Percentiles rank a stretch among this genome's conserved stretches.
Conservation (phyloP, 208 protist genomes). For the Leishmania aethiopica region DNA sequence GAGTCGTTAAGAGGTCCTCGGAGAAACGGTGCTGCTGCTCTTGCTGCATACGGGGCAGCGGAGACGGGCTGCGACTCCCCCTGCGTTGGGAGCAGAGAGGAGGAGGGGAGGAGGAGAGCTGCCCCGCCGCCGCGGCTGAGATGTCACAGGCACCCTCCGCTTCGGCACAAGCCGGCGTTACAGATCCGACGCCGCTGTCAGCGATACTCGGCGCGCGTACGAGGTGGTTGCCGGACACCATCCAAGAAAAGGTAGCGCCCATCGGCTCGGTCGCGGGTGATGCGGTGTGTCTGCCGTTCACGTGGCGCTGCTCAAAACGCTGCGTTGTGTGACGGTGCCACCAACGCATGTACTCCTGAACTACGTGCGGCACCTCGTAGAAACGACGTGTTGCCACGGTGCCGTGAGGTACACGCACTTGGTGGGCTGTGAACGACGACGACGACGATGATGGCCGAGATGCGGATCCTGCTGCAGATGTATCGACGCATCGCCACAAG, state of each 20-base stretch:
- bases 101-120: neutral
- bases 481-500: conserved; percentile 10
- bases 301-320: neutral
- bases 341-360: conserved; percentile 34
- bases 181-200: neutral
- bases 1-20: conserved; percentile 3
- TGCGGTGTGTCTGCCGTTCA: neutral
- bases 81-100: neutral
- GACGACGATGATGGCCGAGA: neutral
- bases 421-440: neutral
- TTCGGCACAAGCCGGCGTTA: conserved; percentile 2
- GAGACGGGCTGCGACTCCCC: neutral
- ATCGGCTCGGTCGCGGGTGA: neutral
- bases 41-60: neutral
- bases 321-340: conserved; percentile 5
- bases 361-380: conserved; percentile 16
- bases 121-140: neutral
- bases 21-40: neutral
- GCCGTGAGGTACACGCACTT: conserved; percentile 6
- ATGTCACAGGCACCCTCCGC: neutral
- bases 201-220: conserved; percentile 15
- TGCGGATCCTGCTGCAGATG: neutral
- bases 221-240: conserved; percentile 32
- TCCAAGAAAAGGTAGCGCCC: conserved; percentile 5
- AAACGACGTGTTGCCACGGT: conserved; percentile 12